Conservation (phyloP, 2,329 filamentous ascomycete genomes). For the Dothidotthia symphoricarpi region DNA sequence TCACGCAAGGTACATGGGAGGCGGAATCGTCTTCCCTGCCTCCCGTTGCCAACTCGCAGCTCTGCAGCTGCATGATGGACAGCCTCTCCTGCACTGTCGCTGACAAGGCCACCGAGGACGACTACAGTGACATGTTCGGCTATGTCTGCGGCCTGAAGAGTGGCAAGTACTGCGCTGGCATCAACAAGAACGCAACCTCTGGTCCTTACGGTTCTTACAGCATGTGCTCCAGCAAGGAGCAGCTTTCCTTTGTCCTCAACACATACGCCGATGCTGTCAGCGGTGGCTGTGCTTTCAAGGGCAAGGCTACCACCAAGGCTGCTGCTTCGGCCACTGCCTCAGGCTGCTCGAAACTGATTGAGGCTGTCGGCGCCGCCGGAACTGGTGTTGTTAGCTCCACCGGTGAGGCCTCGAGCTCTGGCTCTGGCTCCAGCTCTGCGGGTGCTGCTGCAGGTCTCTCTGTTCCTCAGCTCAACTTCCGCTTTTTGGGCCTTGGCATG, state of each 20-base stretch:
- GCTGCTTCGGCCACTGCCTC: constrained; percentile 47
- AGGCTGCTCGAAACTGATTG: constrained; percentile 59
- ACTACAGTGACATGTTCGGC: constrained; percentile 69
- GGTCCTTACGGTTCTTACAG: constrained; percentile 74
- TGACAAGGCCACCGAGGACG: constrained; percentile 53
- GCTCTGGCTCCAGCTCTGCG: constrained; percentile 11
- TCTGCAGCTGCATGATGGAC: constrained; percentile 84
- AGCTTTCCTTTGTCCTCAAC: constrained; percentile 73
- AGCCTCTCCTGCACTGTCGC: constrained; percentile 69
- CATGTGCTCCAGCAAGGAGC: constrained; percentile 69
- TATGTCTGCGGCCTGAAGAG: constrained; percentile 64
- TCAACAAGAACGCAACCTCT: constrained; percentile 63
- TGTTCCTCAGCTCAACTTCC: constrained; percentile 48
- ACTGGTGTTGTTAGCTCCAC: constrained; percentile 52
- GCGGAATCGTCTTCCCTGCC: constrained; percentile 68
- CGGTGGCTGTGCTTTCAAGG: constrained; percentile 69
- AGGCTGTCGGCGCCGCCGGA: constrained; percentile 62
- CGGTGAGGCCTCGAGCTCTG: constrained; percentile 18
- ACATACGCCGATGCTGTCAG: constrained; percentile 56
- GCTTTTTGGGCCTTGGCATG: constrained; percentile 49
- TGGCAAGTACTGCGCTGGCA: constrained; percentile 62
- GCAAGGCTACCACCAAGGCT: constrained; percentile 59
- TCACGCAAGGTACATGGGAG: constrained; percentile 62
- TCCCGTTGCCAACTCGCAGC: constrained; percentile 71
- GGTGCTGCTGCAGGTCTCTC: constrained; percentile 45